Conservation (phyloP, 2,329 filamentous ascomycete species). For the Fusarium sp. region DNA sequence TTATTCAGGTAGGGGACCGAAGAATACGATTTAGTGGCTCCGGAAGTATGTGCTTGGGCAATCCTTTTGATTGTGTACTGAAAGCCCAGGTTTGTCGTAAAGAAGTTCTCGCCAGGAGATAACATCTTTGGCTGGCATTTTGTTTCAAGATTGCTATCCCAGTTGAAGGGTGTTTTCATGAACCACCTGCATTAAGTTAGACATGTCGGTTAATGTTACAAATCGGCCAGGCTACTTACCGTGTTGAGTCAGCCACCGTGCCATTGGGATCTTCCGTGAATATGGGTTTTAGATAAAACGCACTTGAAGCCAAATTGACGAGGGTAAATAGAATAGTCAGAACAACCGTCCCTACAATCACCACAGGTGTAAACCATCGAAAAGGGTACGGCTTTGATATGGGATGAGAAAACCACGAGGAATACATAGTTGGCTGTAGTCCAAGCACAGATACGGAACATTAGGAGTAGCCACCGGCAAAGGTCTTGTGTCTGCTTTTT, state of each 20-base stretch:
- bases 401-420: conserved; percentile 31
- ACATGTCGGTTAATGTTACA: not conserved
- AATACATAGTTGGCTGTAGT: conserved; percentile 13
- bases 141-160: conserved; percentile 14
- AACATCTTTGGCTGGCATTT: conserved; percentile 30
- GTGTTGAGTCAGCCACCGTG: not conserved
- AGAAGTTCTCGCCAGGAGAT: conserved; percentile 31
- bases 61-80: conserved; percentile 29
- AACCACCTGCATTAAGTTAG: conserved; percentile 24
- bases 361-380: conserved; percentile 28
- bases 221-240: not conserved
- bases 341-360: not conserved
- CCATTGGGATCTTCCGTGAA: conserved; percentile 31
- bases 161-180: conserved; percentile 29
- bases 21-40: not conserved
- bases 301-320: conserved; percentile 32
- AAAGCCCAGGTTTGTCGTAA: conserved; percentile 11
- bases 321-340: conserved; percentile 16
- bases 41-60: not conserved
- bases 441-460: no score
- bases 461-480: no score
- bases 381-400: conserved; percentile 31
- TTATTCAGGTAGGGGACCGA: conserved; percentile 27
- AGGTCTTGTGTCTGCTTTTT: no score
- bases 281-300: conserved; percentile 20